A percentile compares a stretch with the other conserved stretches of the same genome.
Evolutionary conservation across 2,329 filamentous ascomycete species (phyloP).

Genomic region (Paecilomyces fulvus): DNA sequence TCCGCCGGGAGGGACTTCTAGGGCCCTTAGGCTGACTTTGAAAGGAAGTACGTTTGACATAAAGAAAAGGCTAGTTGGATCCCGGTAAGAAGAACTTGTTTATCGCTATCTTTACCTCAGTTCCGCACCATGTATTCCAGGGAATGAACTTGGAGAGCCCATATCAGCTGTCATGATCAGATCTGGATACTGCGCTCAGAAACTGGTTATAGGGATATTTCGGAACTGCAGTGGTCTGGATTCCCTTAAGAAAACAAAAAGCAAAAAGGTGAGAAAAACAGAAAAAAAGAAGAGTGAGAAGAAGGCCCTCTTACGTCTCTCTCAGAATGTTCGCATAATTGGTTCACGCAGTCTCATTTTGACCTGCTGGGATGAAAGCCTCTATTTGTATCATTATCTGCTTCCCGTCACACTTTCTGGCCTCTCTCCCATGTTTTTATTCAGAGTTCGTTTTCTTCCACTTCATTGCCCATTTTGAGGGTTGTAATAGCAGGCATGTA

Average conservation of each 20-base stretch:
- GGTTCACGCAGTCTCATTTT: not conserved
- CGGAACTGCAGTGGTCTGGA: too few relatives aligned
- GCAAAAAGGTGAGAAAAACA: slow-evolving; percentile 3
- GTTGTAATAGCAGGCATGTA: too few relatives aligned
- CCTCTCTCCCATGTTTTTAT: too few relatives aligned
- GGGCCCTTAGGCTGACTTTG: not conserved
- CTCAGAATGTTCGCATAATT: not conserved
- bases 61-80: not conserved
- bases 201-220: too few relatives aligned
- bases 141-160: too few relatives aligned
- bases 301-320: not conserved
- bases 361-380: not conserved
- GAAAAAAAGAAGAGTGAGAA: slow-evolving; percentile 3
- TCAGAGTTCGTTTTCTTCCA: too few relatives aligned
- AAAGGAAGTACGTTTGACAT: slow-evolving; percentile 1
- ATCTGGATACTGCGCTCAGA: not conserved
- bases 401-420: not conserved
- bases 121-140: too few relatives aligned
- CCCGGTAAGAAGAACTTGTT: too few relatives aligned
- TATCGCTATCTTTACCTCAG: not conserved
- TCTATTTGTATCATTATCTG: not conserved
- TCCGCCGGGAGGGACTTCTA: too few relatives aligned
- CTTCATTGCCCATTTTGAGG: too few relatives aligned
- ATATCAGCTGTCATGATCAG: too few relatives aligned
- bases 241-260: not conserved